phyloP scores from a whole-genome alignment of 139 green algal species.

The Ettlia oleoabundans region DNA sequence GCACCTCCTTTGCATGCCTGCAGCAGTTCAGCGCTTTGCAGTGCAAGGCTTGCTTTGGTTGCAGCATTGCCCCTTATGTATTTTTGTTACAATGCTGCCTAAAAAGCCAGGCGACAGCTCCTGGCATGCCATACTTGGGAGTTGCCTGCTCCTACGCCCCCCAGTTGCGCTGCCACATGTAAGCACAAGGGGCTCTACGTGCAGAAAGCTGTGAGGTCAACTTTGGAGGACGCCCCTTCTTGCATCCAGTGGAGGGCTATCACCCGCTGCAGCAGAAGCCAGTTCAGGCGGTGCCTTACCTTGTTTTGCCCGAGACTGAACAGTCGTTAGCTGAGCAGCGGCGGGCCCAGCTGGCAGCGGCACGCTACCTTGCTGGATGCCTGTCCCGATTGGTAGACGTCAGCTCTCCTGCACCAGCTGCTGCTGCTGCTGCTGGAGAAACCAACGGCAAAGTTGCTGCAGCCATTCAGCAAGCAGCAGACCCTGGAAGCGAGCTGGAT shows the following conservation, averaged over 20 bases:
- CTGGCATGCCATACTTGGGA: no score
- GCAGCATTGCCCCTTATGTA: neutral
- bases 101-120: no score
- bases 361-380: constrained; percentile 65
- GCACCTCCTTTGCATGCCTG: no score
- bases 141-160: no score
- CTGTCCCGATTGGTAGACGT: constrained; percentile 61
- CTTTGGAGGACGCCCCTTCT: constrained; percentile 59
- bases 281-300: neutral
- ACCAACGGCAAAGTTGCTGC: neutral
- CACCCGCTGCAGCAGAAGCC: constrained; percentile 65
- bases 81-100: no score
- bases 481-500: no score
- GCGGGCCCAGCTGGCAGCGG: neutral
- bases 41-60: neutral
- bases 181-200: no score
- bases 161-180: no score
- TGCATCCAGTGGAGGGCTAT: constrained; percentile 77
- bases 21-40: no score
- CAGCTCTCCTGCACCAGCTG: neutral
- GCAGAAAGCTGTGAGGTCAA: constrained; percentile 52
- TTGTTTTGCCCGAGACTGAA: neutral
- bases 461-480: neutral
- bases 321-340: no score
- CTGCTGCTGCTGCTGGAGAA: neutral